phyloP scores from a whole-genome alignment of 441 rosid genomes.

The Bruguiera hainesii region DNA sequence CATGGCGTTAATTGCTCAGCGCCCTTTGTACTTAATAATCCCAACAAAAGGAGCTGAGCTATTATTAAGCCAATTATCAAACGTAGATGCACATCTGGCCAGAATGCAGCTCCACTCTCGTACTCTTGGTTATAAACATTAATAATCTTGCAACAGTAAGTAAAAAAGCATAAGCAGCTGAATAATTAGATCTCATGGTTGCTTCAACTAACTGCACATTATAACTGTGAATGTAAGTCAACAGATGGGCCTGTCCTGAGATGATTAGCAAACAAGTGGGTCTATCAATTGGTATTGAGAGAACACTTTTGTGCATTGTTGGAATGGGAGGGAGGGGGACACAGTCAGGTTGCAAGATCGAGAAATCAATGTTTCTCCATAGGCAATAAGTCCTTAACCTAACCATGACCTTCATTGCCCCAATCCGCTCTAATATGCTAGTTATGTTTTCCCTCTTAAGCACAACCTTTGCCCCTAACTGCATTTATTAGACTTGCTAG shows the following conservation, averaged over 20 bases:
- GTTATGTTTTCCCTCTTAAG: neutral
- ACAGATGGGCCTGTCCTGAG: neutral
- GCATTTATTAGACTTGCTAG: neutral
- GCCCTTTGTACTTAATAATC: slow-evolving; percentile 75
- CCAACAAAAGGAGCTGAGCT: slow-evolving; percentile 81
- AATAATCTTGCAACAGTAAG: slow-evolving; percentile 58
- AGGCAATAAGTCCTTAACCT: no score
- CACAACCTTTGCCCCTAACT: no score
- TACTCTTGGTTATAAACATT: slow-evolving; percentile 84
- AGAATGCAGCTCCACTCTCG: slow-evolving; percentile 90
- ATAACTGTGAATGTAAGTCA: neutral
- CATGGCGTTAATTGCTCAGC: slow-evolving; percentile 40
- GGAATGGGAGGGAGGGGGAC: no score
- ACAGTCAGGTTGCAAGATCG: no score
- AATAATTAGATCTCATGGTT: neutral
- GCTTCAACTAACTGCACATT: neutral
- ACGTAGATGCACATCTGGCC: slow-evolving; percentile 96
- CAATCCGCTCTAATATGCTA: neutral
- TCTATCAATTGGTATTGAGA: neutral
- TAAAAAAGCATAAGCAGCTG: slow-evolving; percentile 11
- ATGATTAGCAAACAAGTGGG: neutral
- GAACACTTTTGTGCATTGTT: no score
- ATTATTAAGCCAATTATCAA: slow-evolving; percentile 56
- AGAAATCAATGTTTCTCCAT: neutral
- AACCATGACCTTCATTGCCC: no score